Conservation (phyloP, 257 asterid species). For the Fraxinus cuspidata region DNA sequence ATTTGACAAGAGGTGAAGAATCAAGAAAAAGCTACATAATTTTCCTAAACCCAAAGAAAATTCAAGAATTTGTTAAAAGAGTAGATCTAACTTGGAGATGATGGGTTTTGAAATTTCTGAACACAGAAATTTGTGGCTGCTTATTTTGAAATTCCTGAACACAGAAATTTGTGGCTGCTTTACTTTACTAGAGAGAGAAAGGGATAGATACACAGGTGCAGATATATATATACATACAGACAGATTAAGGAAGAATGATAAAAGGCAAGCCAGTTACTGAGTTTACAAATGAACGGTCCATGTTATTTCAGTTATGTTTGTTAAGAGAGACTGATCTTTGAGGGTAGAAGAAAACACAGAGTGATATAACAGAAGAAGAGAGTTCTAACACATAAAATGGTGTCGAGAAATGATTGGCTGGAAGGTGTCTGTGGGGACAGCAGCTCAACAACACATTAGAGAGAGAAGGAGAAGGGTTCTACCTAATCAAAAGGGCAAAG, state of each 20-base stretch:
- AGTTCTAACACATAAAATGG: neutral
- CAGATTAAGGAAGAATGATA: neutral
- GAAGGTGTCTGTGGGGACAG: conserved; percentile 44
- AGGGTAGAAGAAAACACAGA: neutral
- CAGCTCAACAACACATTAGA: neutral
- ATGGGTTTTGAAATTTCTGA: conserved; percentile 10
- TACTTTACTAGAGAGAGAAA: neutral
- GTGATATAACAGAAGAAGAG: conserved; percentile 13
- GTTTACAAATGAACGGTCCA: neutral
- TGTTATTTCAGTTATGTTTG: neutral
- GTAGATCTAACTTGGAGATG: conserved; percentile 44
- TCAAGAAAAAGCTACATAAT: conserved; percentile 52
- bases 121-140: conserved; percentile 2
- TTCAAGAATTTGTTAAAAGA: conserved; percentile 27
- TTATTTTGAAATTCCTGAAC: conserved; percentile 2
- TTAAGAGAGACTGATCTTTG: neutral
- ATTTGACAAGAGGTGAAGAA: conserved; percentile 42
- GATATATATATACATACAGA: neutral
- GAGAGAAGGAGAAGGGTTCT: conserved; percentile 27
- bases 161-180: neutral
- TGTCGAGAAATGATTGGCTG: conserved; percentile 48
- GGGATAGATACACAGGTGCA: neutral
- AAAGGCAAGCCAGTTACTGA: neutral
- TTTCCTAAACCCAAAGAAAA: conserved; percentile 59
- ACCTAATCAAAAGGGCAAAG: conserved; percentile 9